Conservation (phyloP, 139 green algal species). For the Penium margaritaceum region DNA sequence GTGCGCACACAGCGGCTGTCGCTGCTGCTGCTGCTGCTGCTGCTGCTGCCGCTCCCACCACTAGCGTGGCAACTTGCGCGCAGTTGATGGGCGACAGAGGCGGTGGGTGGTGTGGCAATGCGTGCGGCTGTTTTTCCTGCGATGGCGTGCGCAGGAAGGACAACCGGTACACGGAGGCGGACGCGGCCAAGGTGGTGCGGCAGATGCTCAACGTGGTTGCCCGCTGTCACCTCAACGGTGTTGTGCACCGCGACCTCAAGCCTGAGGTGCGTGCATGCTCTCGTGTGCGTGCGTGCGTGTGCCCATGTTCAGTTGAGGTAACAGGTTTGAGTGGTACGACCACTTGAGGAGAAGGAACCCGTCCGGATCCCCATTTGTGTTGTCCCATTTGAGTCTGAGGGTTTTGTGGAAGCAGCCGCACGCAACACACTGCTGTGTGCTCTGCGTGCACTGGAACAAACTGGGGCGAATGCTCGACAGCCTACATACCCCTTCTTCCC, state of each 20-base stretch:
- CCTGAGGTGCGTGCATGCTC: slow-evolving; percentile 30
- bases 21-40: not conserved
- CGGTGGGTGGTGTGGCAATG: not conserved
- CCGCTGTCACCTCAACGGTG: slow-evolving; percentile 72
- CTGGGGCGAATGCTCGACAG: too few species aligned
- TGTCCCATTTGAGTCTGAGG: not conserved
- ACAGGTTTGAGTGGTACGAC: not conserved
- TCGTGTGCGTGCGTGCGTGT: not conserved
- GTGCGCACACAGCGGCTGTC: not conserved
- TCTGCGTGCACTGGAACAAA: too few species aligned
- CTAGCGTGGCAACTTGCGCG: not conserved
- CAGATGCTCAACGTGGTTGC: slow-evolving; percentile 45
- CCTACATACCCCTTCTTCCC: too few species aligned
- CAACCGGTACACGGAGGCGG: slow-evolving; percentile 33
- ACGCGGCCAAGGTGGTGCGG: slow-evolving; percentile 29
- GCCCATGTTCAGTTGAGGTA: not conserved
- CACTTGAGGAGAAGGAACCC: not conserved
- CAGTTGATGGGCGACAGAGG: too few species aligned
- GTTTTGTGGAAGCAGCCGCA: too few species aligned
- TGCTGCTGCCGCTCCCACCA: not conserved
- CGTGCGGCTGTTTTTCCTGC: not conserved
- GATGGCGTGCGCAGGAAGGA: slow-evolving; percentile 23
- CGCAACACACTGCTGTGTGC: not conserved
- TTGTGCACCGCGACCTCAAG: slow-evolving; percentile 72
- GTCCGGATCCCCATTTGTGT: not conserved